These are phyloP conservation scores for Areca catechu DNA, from an alignment of 176 grass and related monocot genomes.

Conservation along the genomic window DNA sequence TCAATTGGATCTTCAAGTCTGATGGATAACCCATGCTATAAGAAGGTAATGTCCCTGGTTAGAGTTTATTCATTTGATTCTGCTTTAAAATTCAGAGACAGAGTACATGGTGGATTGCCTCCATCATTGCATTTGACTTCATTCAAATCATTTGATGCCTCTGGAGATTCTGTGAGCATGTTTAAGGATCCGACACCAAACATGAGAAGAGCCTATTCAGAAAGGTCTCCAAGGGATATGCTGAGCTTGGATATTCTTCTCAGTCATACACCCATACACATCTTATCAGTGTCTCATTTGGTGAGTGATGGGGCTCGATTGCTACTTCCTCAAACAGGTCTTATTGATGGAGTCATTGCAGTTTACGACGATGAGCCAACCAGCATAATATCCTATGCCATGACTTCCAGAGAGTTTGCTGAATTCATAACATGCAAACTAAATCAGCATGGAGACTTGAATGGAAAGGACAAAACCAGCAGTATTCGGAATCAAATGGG, in stretches of 20 bases:
- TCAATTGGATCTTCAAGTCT: conserved; percentile 28
- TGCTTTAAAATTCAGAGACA: conserved; percentile 43
- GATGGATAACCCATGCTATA: conserved; percentile 35
- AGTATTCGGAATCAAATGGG: not conserved
- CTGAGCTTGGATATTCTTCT: conserved; percentile 49
- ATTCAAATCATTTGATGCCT: conserved; percentile 43
- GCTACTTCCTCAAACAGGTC: conserved; percentile 51
- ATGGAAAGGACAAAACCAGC: not conserved
- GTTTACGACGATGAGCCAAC: conserved; percentile 91
- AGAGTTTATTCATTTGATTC: conserved; percentile 85
- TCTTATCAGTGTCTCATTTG: conserved; percentile 40
- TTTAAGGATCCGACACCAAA: conserved; percentile 33
- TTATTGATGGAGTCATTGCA: conserved; percentile 45
- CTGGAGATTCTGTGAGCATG: conserved; percentile 35
- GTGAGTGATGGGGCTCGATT: conserved; percentile 56
- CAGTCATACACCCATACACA: conserved; percentile 37
- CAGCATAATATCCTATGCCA: conserved; percentile 71
- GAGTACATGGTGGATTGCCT: conserved; percentile 29
- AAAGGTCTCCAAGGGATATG: conserved; percentile 44
- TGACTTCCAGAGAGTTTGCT: conserved; percentile 61
- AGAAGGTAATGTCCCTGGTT: conserved; percentile 41
- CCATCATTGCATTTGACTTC: conserved; percentile 38
- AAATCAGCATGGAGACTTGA: conserved; percentile 1
- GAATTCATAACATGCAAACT: conserved; percentile 34
- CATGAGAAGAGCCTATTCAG: conserved; percentile 79